phyloP scores from a whole-genome alignment of 768 basidiomycete species.

The Suillus spraguei region DNA sequence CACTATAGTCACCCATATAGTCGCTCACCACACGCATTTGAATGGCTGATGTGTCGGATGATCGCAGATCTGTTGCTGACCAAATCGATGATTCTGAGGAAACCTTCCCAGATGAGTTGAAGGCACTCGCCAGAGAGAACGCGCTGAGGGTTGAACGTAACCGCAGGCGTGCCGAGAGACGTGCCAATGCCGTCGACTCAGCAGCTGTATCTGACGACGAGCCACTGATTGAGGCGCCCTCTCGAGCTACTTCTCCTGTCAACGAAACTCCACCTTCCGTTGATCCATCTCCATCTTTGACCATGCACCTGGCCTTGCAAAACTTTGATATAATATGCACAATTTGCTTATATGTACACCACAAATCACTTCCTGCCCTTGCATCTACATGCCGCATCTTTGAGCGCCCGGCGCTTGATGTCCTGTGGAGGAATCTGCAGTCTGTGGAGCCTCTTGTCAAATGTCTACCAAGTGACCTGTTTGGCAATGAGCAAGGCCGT shows the following conservation, averaged over 20 bases:
- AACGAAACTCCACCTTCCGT: neutral
- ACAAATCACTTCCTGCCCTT: neutral
- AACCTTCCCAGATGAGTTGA: neutral
- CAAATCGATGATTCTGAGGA: neutral
- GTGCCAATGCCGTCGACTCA: neutral
- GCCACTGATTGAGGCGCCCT: neutral
- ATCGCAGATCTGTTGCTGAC: neutral
- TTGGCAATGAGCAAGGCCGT: neutral
- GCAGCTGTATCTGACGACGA: neutral
- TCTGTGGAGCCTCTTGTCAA: slow-evolving; percentile 6
- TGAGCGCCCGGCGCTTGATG: slow-evolving; percentile 8
- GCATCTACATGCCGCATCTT: slow-evolving; percentile 8
- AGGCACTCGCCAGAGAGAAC: neutral
- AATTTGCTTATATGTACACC: neutral
- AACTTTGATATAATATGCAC: neutral
- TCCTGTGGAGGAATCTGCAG: slow-evolving; percentile 7
- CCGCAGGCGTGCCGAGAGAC: neutral
- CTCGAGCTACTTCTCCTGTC: neutral
- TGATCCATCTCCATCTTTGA: neutral
- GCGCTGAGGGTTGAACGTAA: neutral
- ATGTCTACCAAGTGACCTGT: slow-evolving; percentile 14
- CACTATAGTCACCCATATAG: neutral
- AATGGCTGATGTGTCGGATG: neutral
- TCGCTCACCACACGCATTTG: neutral
- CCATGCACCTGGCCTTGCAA: neutral